Conservation (phyloP, 2,329 filamentous ascomycete genomes). For the Blastomyces percursus region DNA sequence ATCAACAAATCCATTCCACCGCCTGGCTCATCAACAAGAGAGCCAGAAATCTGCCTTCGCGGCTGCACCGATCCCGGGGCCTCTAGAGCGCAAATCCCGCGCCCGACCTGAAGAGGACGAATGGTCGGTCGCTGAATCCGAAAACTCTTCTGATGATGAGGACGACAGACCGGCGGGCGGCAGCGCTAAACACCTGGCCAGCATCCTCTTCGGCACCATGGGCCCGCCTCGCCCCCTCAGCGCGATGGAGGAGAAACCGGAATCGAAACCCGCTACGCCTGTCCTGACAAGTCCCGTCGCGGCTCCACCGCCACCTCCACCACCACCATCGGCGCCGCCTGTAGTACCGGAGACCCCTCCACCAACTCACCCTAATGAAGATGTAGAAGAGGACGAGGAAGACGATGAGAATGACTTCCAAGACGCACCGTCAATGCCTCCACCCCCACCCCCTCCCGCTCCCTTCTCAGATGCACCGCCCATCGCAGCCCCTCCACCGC, state of each 20-base stretch:
- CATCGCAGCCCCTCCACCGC: slow-evolving; percentile 11
- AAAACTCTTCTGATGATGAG: slow-evolving; percentile 60
- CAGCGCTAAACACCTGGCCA: slow-evolving; percentile 82
- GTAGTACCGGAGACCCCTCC: slow-evolving; percentile 13
- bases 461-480: too few species aligned
- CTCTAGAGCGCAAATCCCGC: slow-evolving; percentile 40
- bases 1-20: slow-evolving; percentile 95
- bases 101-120: slow-evolving; percentile 57
- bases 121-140: slow-evolving; percentile 71
- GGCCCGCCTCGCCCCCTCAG: slow-evolving; percentile 80
- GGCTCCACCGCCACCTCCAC: slow-evolving; percentile 41
- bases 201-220: slow-evolving; percentile 95
- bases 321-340: slow-evolving; percentile 30
- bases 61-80: slow-evolving; percentile 27
- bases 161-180: slow-evolving; percentile 69
- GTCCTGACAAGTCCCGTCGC: slow-evolving; percentile 31
- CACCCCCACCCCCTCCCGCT: slow-evolving; percentile 28
- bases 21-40: slow-evolving; percentile 58
- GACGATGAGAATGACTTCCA: slow-evolving; percentile 23
- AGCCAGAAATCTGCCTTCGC: slow-evolving; percentile 41
- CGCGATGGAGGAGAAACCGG: slow-evolving; percentile 60
- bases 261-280: slow-evolving; percentile 36
- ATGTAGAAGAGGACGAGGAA: slow-evolving; percentile 28
- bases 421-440: slow-evolving; percentile 34
- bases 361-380: slow-evolving; percentile 26